Percentiles rank a stretch among this genome's conserved stretches.
Evolutionary conservation across 805 yeast species (phyloP).

Genomic region (Blastobotrys mokoenaii): DNA sequence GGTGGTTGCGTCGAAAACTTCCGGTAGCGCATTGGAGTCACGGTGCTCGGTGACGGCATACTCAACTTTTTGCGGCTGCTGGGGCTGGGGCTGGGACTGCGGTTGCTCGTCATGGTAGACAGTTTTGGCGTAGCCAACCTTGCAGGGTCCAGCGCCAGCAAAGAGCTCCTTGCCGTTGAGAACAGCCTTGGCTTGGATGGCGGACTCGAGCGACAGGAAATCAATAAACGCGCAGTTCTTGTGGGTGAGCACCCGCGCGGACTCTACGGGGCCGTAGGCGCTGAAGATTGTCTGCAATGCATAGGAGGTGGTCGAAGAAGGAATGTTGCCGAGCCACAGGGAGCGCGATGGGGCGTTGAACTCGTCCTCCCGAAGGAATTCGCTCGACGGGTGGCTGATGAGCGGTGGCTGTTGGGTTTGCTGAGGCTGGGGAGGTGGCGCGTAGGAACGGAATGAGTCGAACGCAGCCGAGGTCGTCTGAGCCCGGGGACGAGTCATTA

Average conservation of each 20-base stretch:
- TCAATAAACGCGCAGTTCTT: conserved; percentile 53
- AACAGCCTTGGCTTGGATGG: conserved; percentile 69
- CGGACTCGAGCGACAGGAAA: conserved; percentile 61
- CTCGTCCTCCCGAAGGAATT: conserved; percentile 3
- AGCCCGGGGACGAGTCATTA: conserved; percentile 11
- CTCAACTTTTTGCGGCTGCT: conserved; percentile 5
- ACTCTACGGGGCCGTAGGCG: conserved; percentile 52
- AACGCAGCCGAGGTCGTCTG: conserved; percentile 15
- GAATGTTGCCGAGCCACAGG: conserved; percentile 72
- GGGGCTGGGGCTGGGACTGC: neutral
- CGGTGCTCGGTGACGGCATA: conserved; percentile 12
- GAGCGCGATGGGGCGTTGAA: conserved; percentile 51
- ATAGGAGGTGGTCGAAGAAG: conserved; percentile 45
- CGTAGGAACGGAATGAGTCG: conserved; percentile 4
- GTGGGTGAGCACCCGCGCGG: conserved; percentile 49
- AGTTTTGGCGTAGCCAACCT: conserved; percentile 79
- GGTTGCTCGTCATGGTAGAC: conserved; percentile 4
- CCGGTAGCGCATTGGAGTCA: neutral
- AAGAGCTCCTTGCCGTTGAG: conserved; percentile 76
- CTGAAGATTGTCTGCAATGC: conserved; percentile 53
- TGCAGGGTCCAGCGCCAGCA: conserved; percentile 66
- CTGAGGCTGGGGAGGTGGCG: neutral
- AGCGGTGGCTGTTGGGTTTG: conserved; percentile 8
- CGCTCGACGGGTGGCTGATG: neutral
- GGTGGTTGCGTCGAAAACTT: neutral